Evolutionary conservation across 2,329 filamentous ascomycete genomes (phyloP), one percentile per base, ranked within the genome.

Genomic region (Rugonectria rugulosa): DNA sequence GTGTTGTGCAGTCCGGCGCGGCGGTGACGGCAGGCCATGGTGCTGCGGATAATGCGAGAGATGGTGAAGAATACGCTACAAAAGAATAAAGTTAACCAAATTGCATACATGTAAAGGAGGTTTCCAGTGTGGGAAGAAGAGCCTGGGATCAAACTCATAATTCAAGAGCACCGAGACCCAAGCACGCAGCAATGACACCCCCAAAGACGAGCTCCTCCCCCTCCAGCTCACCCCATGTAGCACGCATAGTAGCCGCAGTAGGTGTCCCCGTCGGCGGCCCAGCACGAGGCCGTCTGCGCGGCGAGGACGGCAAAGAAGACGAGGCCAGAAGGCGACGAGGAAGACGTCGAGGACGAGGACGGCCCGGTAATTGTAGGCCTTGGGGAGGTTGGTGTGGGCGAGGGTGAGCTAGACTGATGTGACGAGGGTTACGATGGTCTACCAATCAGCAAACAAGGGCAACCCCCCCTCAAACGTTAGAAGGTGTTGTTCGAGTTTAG

Each of bases 311-410:
- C 75, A 34, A 81, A 78, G 2, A 76, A 72, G 46, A 71, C 62
- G 29, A 82, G n/a, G 70, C 83, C 82, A 86, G 68, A 85, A 80
- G 51, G 86, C 56, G 48, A 81, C 66, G 24, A 81, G 75, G 53
- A 80, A 75, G 17, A 80, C 75, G 59, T 86, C 82, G 31, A 85
- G 71, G 19, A 72, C 73, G 4, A 85, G 68, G 7, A 81, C 73
- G 21, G 79, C 79, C 77, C 80, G 84, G 69, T 81, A 81, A 68
- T 85, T 85, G 69, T 80, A 83, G 17, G 74, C 62, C 3, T 68
- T 67, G n/a, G 75, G 72, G 1, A 70, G 65, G 19, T 71, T 72
- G 31, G 71, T 73, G 36, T 75, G 71, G n/a, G 78, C 75, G 14
- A 79, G 69, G 10, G 83, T 65, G 45, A 77, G 70, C 70, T 84